These are phyloP conservation scores for Butyriboletus appendiculatus DNA, from an alignment of 1,284 basidiomycete species.

Conservation along the genomic window DNA sequence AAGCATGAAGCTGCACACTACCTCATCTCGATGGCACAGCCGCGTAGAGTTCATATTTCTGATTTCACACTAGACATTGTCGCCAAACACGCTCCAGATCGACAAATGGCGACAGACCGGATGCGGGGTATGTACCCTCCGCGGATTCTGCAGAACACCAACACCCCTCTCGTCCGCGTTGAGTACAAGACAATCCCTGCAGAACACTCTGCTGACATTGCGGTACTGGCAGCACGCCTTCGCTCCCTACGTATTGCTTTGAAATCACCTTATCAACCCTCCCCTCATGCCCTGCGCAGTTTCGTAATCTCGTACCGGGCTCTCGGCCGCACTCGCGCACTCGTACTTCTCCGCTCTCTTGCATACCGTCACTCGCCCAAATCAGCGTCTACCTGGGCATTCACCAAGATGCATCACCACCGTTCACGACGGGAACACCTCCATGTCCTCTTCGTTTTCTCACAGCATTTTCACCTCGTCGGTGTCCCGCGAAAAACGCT, in stretches of 20 bases:
- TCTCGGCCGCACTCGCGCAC: slow-evolving; percentile 25
- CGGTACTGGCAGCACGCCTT: slow-evolving; percentile 18
- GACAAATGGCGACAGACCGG: slow-evolving; percentile 4
- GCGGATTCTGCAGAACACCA: slow-evolving; percentile 5
- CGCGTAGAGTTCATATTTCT: slow-evolving; percentile 16
- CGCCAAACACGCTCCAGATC: slow-evolving; percentile 17
- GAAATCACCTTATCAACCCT: slow-evolving; percentile 23
- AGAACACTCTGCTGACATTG: slow-evolving; percentile 5
- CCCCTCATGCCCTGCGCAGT: slow-evolving; percentile 18
- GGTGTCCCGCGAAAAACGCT: slow-evolving; percentile 36
- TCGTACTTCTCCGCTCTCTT: slow-evolving; percentile 23
- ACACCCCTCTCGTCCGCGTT: neutral
- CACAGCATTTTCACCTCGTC: slow-evolving; percentile 36
- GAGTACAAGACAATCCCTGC: neutral
- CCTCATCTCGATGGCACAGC: slow-evolving; percentile 21
- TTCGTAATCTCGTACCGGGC: slow-evolving; percentile 28
- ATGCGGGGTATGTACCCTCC: slow-evolving; percentile 20
- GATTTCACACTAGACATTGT: slow-evolving; percentile 30
- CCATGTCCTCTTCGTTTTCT: slow-evolving; percentile 30
- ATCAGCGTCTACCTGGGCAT: slow-evolving; percentile 34
- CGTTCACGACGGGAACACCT: slow-evolving; percentile 20
- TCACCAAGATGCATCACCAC: slow-evolving; percentile 41
- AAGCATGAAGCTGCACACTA: slow-evolving; percentile 17
- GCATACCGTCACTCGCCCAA: slow-evolving; percentile 28
- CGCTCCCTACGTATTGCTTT: slow-evolving; percentile 29